Conservation (phyloP, 139 green algal genomes). For the Chlamydomonas sp. region DNA sequence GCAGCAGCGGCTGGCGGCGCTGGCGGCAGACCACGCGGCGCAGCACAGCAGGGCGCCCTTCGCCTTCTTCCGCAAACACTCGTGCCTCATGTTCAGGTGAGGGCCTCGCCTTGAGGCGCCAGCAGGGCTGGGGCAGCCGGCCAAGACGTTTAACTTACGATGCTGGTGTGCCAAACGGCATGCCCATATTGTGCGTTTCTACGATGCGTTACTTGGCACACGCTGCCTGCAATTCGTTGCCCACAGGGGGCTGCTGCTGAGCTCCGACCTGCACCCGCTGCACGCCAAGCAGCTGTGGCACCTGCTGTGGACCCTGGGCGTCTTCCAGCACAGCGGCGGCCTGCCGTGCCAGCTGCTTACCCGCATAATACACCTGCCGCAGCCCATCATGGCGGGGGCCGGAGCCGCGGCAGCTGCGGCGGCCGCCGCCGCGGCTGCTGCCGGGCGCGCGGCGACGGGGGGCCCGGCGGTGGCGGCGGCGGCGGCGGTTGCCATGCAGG, state of each 20-base stretch:
- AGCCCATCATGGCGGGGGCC: background rate
- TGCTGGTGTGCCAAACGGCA: too few relatives aligned
- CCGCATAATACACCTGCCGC: constrained; percentile 20
- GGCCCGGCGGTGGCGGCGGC: too few relatives aligned
- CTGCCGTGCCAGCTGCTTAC: constrained; percentile 31
- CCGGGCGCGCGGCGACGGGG: too few relatives aligned
- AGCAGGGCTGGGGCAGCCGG: too few relatives aligned
- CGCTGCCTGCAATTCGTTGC: background rate
- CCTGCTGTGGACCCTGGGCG: constrained; percentile 24
- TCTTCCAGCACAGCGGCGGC: constrained; percentile 15
- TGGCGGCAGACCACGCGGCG: constrained; percentile 20
- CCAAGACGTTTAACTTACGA: too few relatives aligned
- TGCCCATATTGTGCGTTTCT: too few relatives aligned
- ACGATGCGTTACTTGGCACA: too few relatives aligned
- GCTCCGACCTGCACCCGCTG: constrained; percentile 9
- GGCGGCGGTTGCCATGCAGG: too few relatives aligned
- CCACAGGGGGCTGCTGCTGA: constrained; percentile 31
- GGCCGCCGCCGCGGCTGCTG: background rate
- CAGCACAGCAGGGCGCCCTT: constrained; percentile 24
- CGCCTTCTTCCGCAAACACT: constrained; percentile 40
- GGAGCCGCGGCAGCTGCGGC: background rate
- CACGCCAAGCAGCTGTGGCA: constrained; percentile 37
- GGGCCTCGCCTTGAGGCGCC: background rate
- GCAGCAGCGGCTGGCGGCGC: constrained; percentile 14
- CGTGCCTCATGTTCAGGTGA: constrained; percentile 44